Base-by-base conservation (phyloP, 139 green algal genomes). In the Haematococcus lacustris region DNA sequence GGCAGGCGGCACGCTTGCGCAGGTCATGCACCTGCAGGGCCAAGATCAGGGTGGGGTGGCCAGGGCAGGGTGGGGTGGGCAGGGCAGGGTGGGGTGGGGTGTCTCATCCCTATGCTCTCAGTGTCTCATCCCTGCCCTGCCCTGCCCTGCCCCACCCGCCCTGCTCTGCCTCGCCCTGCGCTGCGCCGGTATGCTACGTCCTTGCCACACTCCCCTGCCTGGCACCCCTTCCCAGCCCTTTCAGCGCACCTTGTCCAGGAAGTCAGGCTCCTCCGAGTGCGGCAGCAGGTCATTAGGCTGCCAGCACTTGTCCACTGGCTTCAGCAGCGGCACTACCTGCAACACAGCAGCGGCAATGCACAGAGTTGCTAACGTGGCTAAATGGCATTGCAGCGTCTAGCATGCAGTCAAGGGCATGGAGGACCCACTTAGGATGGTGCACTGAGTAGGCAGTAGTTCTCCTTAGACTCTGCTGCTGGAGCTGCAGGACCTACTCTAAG, bases 271-370 rank as follows among this genome's bases (percentile, higher is more conserved):
- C 66, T 89, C 79, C 30, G 93, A 88, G n/a, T 90, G 73, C n/a
- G 96, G 96, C 51, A 98, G 84, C 73, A 93, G 96, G 80, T 99
- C 96, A 47, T 86, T 68, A 30, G 96, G 93, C 87, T 99, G 96
- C 96, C 96, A 98, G 80, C 76, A 90, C 78, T 95, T 96, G 3
- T 91, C 75, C 1, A 91, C 74, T 3, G 82, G 79, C 84, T 94
- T 96, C 25, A 98, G 83, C 35, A 96, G 73, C 0, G 87, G 86
- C 25, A 89, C 51, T 23, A 96, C 87, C 84, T 92, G 77, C 30
- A n/a, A 53, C 43, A 17, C 43, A 9, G 9, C 9, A 9, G 17
- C 43, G 9, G 43, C 43, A 28, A 17, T 17, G 9, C 43, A 17
- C 17, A 17, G 9, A 53, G 9, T 9, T 53, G 43, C 43, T 28